Conservation (phyloP, 2,329 filamentous ascomycete species). For the Curvularia hawaiiensis region DNA sequence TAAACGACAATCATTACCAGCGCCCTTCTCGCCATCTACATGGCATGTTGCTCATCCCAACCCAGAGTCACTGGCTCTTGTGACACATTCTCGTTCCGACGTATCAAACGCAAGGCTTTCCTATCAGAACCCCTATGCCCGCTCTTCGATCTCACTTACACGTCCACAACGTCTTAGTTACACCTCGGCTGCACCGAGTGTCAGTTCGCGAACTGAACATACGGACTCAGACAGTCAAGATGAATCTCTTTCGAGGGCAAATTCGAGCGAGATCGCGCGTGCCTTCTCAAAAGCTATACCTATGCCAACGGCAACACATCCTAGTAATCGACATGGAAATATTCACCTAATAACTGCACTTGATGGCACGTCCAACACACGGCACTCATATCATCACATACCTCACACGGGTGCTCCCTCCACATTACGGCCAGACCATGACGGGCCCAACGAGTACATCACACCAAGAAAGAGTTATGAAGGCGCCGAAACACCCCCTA, state of each 20-base stretch:
- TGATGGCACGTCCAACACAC: slow-evolving; percentile 14
- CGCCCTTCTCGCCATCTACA: slow-evolving; percentile 39
- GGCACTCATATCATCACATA: slow-evolving; percentile 5
- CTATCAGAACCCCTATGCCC: slow-evolving; percentile 29
- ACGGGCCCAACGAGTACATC: background rate
- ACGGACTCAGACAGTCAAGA: slow-evolving; percentile 20
- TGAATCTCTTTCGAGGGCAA: slow-evolving; percentile 15
- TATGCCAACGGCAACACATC: slow-evolving; percentile 21
- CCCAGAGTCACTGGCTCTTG: slow-evolving; percentile 20
- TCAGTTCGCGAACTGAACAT: slow-evolving; percentile 31
- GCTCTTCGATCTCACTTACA: slow-evolving; percentile 38
- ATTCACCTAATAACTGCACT: slow-evolving; percentile 26
- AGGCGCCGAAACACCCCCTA: no score
- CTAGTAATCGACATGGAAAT: slow-evolving; percentile 8
- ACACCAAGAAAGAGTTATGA: background rate
- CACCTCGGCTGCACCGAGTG: slow-evolving; percentile 24
- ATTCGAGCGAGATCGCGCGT: slow-evolving; percentile 28
- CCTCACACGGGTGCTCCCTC: slow-evolving; percentile 23
- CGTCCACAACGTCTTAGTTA: slow-evolving; percentile 38
- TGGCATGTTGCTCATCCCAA: slow-evolving; percentile 41
- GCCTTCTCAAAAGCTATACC: slow-evolving; percentile 29
- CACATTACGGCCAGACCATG: slow-evolving; percentile 21
- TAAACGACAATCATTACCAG: slow-evolving; percentile 32
- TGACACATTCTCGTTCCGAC: slow-evolving; percentile 30
- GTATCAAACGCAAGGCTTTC: slow-evolving; percentile 23